Percentiles rank a stretch among this genome's conserved stretches.
These are phyloP conservation scores for Gymnopilus dilepis DNA, from an alignment of 768 basidiomycete species.

Conservation along the genomic window DNA sequence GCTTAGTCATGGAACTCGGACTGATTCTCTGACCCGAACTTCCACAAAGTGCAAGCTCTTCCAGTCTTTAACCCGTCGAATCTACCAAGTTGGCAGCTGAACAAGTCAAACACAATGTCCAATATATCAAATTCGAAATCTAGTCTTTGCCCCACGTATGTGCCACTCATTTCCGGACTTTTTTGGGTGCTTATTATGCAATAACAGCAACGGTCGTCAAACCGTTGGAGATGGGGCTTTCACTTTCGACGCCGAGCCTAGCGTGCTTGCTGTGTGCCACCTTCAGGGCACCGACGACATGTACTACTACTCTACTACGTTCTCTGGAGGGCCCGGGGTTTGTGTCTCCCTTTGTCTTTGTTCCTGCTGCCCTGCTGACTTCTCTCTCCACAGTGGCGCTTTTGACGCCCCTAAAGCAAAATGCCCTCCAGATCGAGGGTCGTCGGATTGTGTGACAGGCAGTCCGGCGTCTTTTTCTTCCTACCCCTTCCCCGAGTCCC, in stretches of 20 bases:
- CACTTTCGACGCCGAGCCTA: conserved; percentile 77
- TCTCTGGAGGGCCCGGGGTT: conserved; percentile 93
- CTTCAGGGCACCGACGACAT: conserved; percentile 80
- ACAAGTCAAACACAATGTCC: conserved; percentile 76
- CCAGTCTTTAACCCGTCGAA: conserved; percentile 28
- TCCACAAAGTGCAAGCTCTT: conserved; percentile 24
- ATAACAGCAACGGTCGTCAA: conserved; percentile 87
- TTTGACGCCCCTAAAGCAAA: conserved; percentile 90
- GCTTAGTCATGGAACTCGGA: conserved; percentile 32
- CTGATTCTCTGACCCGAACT: conserved; percentile 18
- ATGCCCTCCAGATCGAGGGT: conserved; percentile 97
- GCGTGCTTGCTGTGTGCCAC: conserved; percentile 86
- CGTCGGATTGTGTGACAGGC: conserved; percentile 96
- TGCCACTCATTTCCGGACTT: conserved; percentile 19
- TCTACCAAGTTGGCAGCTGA: conserved; percentile 83
- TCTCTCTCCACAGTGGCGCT: conserved; percentile 74
- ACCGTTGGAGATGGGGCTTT: conserved; percentile 98
- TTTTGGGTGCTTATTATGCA: conserved; percentile 22
- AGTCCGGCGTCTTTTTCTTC: conserved; percentile 71
- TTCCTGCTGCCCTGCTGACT: conserved; percentile 15
- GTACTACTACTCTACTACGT: conserved; percentile 92
- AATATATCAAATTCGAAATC: conserved; percentile 78
- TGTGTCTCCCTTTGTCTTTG: conserved; percentile 31
- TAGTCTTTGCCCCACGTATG: conserved; percentile 96
- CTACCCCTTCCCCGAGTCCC: conserved; percentile 41